A percentile compares a stretch with the other conserved stretches of the same genome.
Conservation (phyloP, 805 yeast species). For the Yarrowia bubula region DNA sequence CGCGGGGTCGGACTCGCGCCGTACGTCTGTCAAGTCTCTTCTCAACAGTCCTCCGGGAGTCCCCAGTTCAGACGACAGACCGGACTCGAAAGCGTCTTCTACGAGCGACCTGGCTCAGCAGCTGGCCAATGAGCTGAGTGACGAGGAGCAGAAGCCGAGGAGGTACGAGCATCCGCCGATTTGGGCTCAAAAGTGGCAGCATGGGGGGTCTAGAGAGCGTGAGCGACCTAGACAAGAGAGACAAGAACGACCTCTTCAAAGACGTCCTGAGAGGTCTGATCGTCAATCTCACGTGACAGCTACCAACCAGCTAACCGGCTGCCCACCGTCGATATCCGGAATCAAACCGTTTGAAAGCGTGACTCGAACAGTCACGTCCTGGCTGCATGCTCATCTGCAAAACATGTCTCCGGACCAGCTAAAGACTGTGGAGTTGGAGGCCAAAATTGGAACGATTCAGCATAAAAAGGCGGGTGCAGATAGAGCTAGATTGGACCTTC, state of each 20-base stretch:
- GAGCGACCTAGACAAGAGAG: background rate
- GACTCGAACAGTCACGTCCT: conserved; percentile 76
- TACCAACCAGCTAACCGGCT: conserved; percentile 36
- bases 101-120: conserved; percentile 14
- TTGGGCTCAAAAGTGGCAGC: conserved; percentile 77
- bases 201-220: conserved; percentile 42
- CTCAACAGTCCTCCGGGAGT: conserved; percentile 13
- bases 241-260: background rate
- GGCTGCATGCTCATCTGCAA: conserved; percentile 80
- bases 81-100: conserved; percentile 8
- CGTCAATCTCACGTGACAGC: background rate
- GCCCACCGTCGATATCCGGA: conserved; percentile 62
- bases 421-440: conserved; percentile 47
- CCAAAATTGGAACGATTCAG: conserved; percentile 39
- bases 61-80: background rate
- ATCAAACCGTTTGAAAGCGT: conserved; percentile 76
- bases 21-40: conserved; percentile 22
- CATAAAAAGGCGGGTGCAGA: conserved; percentile 34
- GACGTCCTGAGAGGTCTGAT: background rate
- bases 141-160: conserved; percentile 48
- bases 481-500: conserved; percentile 35
- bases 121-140: conserved; percentile 4
- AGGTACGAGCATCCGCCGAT: conserved; percentile 66
- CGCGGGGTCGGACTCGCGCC: conserved; percentile 21
- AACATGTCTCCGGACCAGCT: conserved; percentile 34